Percentiles rank a stretch among this genome's conserved stretches.
Conservation (phyloP, 1,139 yeast genomes). For the Diutina pseudorugosa region DNA sequence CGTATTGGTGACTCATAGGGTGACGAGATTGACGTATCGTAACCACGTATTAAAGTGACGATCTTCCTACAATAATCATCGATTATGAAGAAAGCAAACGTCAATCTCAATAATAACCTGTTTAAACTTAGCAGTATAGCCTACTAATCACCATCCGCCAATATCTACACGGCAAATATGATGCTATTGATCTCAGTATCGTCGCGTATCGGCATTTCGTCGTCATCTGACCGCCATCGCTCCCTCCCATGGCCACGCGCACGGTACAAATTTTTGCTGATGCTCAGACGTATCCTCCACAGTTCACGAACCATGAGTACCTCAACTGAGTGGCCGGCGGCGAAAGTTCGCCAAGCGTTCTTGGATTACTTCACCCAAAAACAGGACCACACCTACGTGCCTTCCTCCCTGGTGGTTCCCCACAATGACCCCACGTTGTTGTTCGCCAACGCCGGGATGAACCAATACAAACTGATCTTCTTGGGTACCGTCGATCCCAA, state of each 20-base stretch:
- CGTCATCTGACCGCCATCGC: background rate
- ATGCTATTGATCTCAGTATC: background rate
- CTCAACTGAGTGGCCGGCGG: constrained; percentile 40
- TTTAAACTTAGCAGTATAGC: too few species aligned
- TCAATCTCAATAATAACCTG: too few species aligned
- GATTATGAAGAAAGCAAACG: too few species aligned
- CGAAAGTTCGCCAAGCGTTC: constrained; percentile 77
- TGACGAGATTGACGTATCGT: too few species aligned
- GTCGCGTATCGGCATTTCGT: background rate
- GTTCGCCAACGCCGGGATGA: constrained; percentile 98
- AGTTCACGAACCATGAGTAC: constrained; percentile 1
- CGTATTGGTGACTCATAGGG: too few species aligned
- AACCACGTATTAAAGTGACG: too few species aligned
- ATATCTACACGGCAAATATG: background rate
- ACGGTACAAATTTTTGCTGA: background rate
- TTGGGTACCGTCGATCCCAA: constrained; percentile 95
- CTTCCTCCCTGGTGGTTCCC: constrained; percentile 92
- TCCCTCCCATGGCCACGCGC: background rate
- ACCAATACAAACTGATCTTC: constrained; percentile 94
- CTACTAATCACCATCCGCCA: background rate
- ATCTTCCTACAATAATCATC: too few species aligned
- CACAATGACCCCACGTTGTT: constrained; percentile 94
- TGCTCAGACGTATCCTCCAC: background rate
- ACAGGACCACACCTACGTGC: constrained; percentile 65
- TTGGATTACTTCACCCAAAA: constrained; percentile 62